Percentiles rank a stretch among this genome's conserved stretches.
Conservation (phyloP, 2,329 filamentous ascomycete species). For the Fusarium abutilonis region DNA sequence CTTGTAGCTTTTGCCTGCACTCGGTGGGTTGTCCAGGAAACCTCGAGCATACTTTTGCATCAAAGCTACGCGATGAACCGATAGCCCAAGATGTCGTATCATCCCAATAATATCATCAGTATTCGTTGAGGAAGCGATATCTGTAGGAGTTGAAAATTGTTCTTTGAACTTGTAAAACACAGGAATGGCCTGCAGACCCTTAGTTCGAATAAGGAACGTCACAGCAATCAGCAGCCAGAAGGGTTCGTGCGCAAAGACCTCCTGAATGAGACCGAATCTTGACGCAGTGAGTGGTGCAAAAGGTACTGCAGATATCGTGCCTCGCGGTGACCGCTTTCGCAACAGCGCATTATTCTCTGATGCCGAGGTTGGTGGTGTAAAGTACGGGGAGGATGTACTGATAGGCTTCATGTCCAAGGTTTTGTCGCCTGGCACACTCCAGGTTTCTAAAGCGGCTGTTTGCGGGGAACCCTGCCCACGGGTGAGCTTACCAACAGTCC, state of each 20-base stretch:
- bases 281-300: slow-evolving; percentile 73
- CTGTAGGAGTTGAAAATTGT: slow-evolving; percentile 72
- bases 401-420: slow-evolving; percentile 12
- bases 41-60: slow-evolving; percentile 75
- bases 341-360: slow-evolving; percentile 21
- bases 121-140: slow-evolving; percentile 65
- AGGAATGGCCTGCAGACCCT: slow-evolving; percentile 78
- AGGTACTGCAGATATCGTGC: slow-evolving; percentile 64
- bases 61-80: slow-evolving; percentile 71
- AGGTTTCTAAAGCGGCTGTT: slow-evolving; percentile 2
- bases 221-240: slow-evolving; percentile 85
- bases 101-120: slow-evolving; percentile 64
- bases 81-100: slow-evolving; percentile 77
- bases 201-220: slow-evolving; percentile 85
- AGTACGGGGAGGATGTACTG: slow-evolving; percentile 49
- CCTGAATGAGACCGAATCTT: slow-evolving; percentile 84
- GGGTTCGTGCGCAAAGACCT: slow-evolving; percentile 76
- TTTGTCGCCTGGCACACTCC: slow-evolving; percentile 7
- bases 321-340: slow-evolving; percentile 52
- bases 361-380: slow-evolving; percentile 32
- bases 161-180: slow-evolving; percentile 75
- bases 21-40: slow-evolving; percentile 74
- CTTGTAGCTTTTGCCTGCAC: slow-evolving; percentile 62
- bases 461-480: slow-evolving; percentile 20
- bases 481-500: not conserved